These are phyloP conservation scores for Aspergillus asperescens DNA, from an alignment of 495 filamentous ascomycete species.

Conservation along the genomic window DNA sequence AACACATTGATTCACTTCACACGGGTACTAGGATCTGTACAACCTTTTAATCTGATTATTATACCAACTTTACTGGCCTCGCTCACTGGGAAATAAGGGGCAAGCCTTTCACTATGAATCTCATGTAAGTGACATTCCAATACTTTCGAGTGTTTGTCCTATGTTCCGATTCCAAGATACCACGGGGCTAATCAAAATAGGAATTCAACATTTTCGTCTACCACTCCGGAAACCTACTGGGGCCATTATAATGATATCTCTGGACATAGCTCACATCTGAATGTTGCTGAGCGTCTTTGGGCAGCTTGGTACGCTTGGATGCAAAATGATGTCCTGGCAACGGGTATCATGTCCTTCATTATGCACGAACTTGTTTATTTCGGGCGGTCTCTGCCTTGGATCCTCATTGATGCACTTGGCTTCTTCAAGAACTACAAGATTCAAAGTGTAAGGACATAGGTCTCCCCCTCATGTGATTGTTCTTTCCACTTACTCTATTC, in stretches of 20 bases:
- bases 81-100: neutral
- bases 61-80: neutral
- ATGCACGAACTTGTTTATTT: conserved; percentile 97
- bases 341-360: conserved; percentile 91
- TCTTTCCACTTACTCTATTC: neutral
- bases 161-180: too few relatives aligned
- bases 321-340: conserved; percentile 93
- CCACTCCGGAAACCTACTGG: conserved; percentile 61
- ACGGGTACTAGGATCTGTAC: too few relatives aligned
- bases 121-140: neutral
- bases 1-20: neutral
- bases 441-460: conserved; percentile 60
- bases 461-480: neutral
- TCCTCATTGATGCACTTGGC: conserved; percentile 83
- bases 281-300: conserved; percentile 80
- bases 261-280: conserved; percentile 82
- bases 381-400: conserved; percentile 86
- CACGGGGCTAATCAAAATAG: conserved; percentile 24
- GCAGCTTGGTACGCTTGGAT: conserved; percentile 98
- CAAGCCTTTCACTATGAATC: neutral
- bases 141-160: too few relatives aligned
- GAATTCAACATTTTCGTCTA: conserved; percentile 52
- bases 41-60: neutral
- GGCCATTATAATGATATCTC: conserved; percentile 81
- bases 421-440: conserved; percentile 91